Percentiles rank a stretch among this genome's conserved stretches.
Conservation (phyloP, 805 yeast genomes). For the Saccharomycopsis fibuligera region DNA sequence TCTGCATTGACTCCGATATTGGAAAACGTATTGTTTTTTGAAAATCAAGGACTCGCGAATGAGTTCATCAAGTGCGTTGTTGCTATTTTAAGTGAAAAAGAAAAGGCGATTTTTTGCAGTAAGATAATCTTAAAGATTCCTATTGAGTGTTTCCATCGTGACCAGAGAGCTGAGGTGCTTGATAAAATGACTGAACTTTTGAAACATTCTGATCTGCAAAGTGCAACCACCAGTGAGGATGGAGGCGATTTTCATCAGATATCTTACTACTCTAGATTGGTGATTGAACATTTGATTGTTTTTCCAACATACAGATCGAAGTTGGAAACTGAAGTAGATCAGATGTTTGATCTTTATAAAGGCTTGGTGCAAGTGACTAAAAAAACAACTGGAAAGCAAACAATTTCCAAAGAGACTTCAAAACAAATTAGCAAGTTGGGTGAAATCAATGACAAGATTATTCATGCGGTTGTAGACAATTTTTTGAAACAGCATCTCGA, state of each 20-base stretch:
- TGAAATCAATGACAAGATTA: background rate
- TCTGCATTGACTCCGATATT: background rate
- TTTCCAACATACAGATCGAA: slow-evolving; percentile 9
- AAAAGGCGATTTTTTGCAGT: too few relatives aligned
- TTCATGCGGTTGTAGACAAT: background rate
- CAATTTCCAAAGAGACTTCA: background rate
- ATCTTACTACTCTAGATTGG: too few relatives aligned
- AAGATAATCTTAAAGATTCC: too few relatives aligned
- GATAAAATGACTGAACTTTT: background rate
- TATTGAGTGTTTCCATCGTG: slow-evolving; percentile 9
- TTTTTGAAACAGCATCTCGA: slow-evolving; percentile 11
- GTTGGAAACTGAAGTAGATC: slow-evolving; percentile 6
- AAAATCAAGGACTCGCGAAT: slow-evolving; percentile 1
- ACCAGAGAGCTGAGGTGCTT: slow-evolving; percentile 1
- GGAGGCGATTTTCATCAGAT: too few relatives aligned
- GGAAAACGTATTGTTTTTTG: slow-evolving; percentile 10
- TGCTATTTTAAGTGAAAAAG: too few relatives aligned
- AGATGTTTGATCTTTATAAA: background rate
- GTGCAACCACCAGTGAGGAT: too few relatives aligned
- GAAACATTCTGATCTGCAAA: background rate
- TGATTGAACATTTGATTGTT: slow-evolving; percentile 1
- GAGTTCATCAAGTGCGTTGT: slow-evolving; percentile 1
- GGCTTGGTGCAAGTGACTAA: background rate
- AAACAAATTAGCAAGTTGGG: background rate
- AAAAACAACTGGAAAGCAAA: background rate